A percentile compares a stretch with the other conserved stretches of the same genome.
Evolutionary conservation across 1,139 yeast species (phyloP).

Genomic region (Taphrina deformans): DNA sequence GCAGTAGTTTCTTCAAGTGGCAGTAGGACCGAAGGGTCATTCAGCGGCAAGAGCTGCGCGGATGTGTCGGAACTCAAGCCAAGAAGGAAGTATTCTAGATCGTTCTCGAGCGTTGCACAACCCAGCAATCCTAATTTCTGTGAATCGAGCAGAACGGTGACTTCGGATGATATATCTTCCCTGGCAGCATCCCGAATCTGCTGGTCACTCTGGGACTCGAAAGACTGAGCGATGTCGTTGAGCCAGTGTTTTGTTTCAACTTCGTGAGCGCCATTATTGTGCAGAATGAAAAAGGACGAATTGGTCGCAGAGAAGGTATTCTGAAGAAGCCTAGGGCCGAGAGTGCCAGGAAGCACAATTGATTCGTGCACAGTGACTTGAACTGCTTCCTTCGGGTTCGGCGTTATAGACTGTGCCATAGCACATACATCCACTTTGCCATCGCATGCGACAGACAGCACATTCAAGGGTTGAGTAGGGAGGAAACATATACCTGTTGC

Average conservation of each 20-base stretch:
- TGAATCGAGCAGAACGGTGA: constrained; percentile 14
- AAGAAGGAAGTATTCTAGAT: neutral
- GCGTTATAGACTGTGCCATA: constrained; percentile 19
- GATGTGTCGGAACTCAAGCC: neutral
- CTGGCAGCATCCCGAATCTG: neutral
- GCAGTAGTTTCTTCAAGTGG: neutral
- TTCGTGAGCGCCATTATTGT: constrained; percentile 18
- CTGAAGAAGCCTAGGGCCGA: neutral
- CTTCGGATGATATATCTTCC: neutral
- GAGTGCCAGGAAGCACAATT: neutral
- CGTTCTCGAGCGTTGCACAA: neutral
- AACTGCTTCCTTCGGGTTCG: neutral
- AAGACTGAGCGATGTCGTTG: constrained; percentile 7
- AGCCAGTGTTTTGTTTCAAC: constrained; percentile 17
- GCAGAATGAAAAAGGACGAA: constrained; percentile 6
- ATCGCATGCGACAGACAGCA: constrained; percentile 32
- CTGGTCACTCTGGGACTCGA: neutral
- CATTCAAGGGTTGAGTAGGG: constrained; percentile 23
- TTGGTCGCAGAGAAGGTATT: neutral
- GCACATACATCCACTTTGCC: constrained; percentile 36
- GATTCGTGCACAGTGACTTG: constrained; percentile 25
- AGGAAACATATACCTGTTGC: constrained; percentile 28
- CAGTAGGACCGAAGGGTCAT: neutral
- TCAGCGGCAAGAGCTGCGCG: neutral
- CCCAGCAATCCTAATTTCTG: constrained; percentile 1